Evolutionary conservation across 176 grass and related monocot species (phyloP).

Genomic region (Rhynchospora tenuis): DNA sequence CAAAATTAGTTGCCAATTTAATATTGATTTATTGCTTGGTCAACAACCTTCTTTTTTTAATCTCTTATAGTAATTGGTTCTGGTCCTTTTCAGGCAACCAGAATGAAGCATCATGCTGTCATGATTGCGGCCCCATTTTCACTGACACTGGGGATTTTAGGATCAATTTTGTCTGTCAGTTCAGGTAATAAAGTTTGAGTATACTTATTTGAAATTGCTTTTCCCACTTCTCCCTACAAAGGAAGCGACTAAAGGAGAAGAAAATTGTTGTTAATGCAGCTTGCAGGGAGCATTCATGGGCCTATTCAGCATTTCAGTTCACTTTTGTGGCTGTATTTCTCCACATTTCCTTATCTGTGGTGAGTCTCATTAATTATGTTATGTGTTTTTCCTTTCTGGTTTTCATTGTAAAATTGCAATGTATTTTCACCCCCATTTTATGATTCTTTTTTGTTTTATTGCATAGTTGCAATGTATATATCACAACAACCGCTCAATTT

Average conservation of each 20-base stretch:
- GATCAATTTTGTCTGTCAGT: constrained; percentile 15
- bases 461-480: not conserved
- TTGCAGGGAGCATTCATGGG: not conserved
- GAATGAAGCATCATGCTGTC: constrained; percentile 14
- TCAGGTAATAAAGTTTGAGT: not conserved
- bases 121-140: constrained; percentile 32
- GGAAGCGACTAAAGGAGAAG: not conserved
- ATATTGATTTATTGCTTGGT: not conserved
- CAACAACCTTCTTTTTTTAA: not conserved
- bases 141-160: constrained; percentile 21
- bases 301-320: not conserved
- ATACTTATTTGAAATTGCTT: not conserved
- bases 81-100: constrained; percentile 4
- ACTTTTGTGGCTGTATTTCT: not conserved
- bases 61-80: not conserved
- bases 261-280: not conserved
- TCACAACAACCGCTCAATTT: not conserved
- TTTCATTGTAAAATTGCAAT: not conserved
- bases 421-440: not conserved
- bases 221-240: not conserved
- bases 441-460: not conserved
- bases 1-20: not conserved
- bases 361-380: not conserved
- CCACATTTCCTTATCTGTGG: not conserved
- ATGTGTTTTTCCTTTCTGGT: not conserved